Conservation (phyloP, 768 basidiomycete species). For the Gymnopilus dilepis region DNA sequence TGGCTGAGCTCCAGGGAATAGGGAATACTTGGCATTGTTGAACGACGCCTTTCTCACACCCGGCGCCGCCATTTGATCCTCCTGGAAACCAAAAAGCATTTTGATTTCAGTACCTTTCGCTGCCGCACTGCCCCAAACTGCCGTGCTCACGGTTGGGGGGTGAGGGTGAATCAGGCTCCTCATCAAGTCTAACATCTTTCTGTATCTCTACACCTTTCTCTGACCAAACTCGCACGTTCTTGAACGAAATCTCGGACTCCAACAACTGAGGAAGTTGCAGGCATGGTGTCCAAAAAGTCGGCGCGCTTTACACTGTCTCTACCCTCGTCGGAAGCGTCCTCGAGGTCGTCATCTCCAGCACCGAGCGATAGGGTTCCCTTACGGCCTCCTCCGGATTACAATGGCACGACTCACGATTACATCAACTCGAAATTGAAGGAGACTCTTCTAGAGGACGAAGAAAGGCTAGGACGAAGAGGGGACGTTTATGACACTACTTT, state of each 20-base stretch:
- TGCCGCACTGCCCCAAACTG: conserved; percentile 3
- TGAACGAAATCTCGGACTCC: not conserved
- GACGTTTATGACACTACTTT: conserved; percentile 71
- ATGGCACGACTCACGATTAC: conserved; percentile 21
- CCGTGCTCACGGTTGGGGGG: conserved; percentile 7
- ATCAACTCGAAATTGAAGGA: conserved; percentile 16
- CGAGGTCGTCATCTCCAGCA: conserved; percentile 38
- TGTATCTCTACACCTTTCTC: not conserved
- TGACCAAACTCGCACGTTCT: not conserved
- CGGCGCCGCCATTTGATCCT: not conserved
- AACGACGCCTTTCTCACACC: not conserved
- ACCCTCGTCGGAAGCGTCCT: conserved; percentile 38
- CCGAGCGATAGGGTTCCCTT: conserved; percentile 14
- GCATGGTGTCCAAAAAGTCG: conserved; percentile 19
- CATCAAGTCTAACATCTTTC: not conserved
- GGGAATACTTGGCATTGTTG: too few relatives aligned
- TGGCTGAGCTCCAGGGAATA: too few relatives aligned
- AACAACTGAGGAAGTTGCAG: not conserved
- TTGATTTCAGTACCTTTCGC: not conserved
- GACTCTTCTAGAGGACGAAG: conserved; percentile 19
- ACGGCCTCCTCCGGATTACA: conserved; percentile 16
- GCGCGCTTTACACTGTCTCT: conserved; percentile 36
- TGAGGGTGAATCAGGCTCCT: not conserved
- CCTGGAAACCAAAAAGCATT: not conserved
- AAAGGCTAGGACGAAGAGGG: conserved; percentile 37